phyloP scores from a whole-genome alignment of 2,329 filamentous ascomycete genomes.

The Phialocephala sp. region DNA sequence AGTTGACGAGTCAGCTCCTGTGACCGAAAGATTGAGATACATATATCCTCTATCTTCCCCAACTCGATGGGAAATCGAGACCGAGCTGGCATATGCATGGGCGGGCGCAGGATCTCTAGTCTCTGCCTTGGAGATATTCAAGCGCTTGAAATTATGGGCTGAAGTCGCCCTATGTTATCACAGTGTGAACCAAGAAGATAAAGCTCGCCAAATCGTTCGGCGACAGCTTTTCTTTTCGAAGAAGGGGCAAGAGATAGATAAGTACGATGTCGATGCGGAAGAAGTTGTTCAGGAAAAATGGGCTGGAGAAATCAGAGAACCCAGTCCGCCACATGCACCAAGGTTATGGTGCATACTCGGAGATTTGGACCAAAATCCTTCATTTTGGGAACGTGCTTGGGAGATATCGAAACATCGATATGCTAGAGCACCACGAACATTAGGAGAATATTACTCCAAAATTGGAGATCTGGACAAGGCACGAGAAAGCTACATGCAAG shows the following conservation, averaged over 20 bases:
- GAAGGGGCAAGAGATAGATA: slow-evolving; percentile 45
- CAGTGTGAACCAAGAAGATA: slow-evolving; percentile 69
- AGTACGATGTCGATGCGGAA: slow-evolving; percentile 55
- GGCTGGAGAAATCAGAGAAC: slow-evolving; percentile 68
- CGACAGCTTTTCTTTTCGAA: slow-evolving; percentile 78
- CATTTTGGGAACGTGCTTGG: slow-evolving; percentile 87
- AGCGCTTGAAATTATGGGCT: slow-evolving; percentile 90
- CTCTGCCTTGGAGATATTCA: slow-evolving; percentile 94
- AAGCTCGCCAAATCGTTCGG: slow-evolving; percentile 77
- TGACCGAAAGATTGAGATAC: slow-evolving; percentile 78
- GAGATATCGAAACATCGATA: slow-evolving; percentile 80
- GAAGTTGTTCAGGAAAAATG: slow-evolving; percentile 61
- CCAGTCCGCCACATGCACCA: slow-evolving; percentile 80
- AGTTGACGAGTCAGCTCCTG: slow-evolving; percentile 77
- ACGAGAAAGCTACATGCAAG: slow-evolving; percentile 77
- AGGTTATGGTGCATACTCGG: slow-evolving; percentile 92
- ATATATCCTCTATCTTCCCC: slow-evolving; percentile 85
- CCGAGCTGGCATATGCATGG: slow-evolving; percentile 93
- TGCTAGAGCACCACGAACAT: slow-evolving; percentile 83
- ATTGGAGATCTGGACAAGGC: slow-evolving; percentile 71
- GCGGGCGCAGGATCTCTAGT: slow-evolving; percentile 83
- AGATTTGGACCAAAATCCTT: slow-evolving; percentile 78
- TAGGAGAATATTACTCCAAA: slow-evolving; percentile 79
- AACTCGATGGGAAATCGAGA: slow-evolving; percentile 91
- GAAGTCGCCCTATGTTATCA: slow-evolving; percentile 84